A percentile compares a stretch with the other conserved stretches of the same genome.
phyloP scores from a whole-genome alignment of 2,329 filamentous ascomycete genomes.

The Sphaerulina musiva region DNA sequence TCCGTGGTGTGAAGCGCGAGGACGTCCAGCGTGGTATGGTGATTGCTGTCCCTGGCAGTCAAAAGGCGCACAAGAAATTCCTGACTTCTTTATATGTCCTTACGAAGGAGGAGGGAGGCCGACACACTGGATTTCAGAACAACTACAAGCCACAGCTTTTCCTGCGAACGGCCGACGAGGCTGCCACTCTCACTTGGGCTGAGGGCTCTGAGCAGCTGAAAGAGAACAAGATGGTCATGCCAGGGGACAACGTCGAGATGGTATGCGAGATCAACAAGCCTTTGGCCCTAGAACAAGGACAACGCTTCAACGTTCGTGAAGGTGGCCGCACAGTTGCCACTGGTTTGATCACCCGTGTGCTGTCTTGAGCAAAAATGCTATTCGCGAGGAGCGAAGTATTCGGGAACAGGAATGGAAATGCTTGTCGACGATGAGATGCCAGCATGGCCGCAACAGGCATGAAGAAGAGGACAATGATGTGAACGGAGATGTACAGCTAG shows the following conservation, averaged over 20 bases:
- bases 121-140: constrained; percentile 88
- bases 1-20: constrained; percentile 93
- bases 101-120: constrained; percentile 95
- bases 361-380: constrained; percentile 29
- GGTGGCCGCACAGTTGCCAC: constrained; percentile 61
- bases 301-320: constrained; percentile 98
- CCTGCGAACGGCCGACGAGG: constrained; percentile 78
- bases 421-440: background rate
- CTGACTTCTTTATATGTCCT: constrained; percentile 93
- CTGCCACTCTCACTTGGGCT: constrained; percentile 75
- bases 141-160: constrained; percentile 98
- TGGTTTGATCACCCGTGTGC: constrained; percentile 36
- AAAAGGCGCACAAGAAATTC: constrained; percentile 87
- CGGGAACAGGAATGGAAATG: background rate
- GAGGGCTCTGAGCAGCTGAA: constrained; percentile 66
- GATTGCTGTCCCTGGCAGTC: constrained; percentile 70
- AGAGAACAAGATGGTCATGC: constrained; percentile 79
- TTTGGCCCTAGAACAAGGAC: constrained; percentile 79
- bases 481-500: constrained; percentile 11
- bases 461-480: constrained; percentile 1
- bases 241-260: constrained; percentile 99
- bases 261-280: constrained; percentile 76
- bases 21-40: constrained; percentile 95
- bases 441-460: background rate
- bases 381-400: background rate